These are phyloP conservation scores for Podaxis sp. DNA, from an alignment of 768 basidiomycete genomes.

Conservation along the genomic window DNA sequence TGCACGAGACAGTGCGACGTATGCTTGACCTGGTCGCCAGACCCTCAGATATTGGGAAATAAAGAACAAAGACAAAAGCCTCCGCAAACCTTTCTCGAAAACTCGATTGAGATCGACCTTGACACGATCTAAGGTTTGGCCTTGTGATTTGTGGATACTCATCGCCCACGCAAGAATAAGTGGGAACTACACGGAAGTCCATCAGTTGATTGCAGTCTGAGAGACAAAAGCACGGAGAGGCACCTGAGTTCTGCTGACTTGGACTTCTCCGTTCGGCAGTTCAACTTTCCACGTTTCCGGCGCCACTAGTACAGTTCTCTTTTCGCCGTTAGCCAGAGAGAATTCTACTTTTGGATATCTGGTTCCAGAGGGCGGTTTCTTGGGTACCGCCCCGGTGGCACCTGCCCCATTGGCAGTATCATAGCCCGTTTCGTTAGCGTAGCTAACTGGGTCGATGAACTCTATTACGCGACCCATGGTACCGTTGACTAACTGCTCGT, in stretches of 20 bases:
- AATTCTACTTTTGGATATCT: slow-evolving; percentile 80
- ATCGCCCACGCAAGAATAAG: slow-evolving; percentile 95
- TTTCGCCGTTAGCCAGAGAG: slow-evolving; percentile 53
- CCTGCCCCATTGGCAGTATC: slow-evolving; percentile 27
- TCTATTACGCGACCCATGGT: slow-evolving; percentile 83
- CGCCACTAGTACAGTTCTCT: slow-evolving; percentile 53
- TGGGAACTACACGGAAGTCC: slow-evolving; percentile 56
- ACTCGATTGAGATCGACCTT: slow-evolving; percentile 92
- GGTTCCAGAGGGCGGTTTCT: slow-evolving; percentile 21
- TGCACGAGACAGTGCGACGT: slow-evolving; percentile 87
- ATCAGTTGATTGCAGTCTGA: neutral
- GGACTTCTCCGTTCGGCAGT: slow-evolving; percentile 81
- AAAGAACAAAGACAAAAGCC: neutral
- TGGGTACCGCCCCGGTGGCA: slow-evolving; percentile 24
- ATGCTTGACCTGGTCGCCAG: slow-evolving; percentile 71
- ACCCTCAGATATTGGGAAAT: neutral
- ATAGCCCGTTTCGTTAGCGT: slow-evolving; percentile 29
- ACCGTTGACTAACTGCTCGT: slow-evolving; percentile 91
- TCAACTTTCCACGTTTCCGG: slow-evolving; percentile 87
- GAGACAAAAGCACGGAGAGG: slow-evolving; percentile 17
- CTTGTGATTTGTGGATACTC: slow-evolving; percentile 98
- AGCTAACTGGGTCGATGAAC: slow-evolving; percentile 58
- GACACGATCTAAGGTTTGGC: slow-evolving; percentile 92
- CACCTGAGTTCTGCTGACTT: slow-evolving; percentile 79
- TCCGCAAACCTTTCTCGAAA: slow-evolving; percentile 78